Percentiles rank a stretch among this genome's conserved stretches.
Conservation (phyloP, 306 rosid genomes). For the Albizia julibrissin region DNA sequence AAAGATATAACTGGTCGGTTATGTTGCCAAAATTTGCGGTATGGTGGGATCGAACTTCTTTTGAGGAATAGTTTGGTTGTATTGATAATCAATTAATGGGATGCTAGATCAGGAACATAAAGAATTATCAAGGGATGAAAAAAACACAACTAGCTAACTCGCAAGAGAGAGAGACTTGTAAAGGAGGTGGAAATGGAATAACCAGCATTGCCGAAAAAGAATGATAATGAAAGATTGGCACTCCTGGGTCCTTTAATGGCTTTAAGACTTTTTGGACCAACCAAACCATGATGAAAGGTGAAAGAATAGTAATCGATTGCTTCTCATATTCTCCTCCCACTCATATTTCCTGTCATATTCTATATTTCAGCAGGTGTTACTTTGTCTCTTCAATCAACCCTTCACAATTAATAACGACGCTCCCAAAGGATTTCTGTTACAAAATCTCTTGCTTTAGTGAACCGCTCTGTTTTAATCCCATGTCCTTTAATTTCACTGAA, state of each 20-base stretch:
- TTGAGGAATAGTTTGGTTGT: not conserved
- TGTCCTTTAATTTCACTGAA: constrained; percentile 7
- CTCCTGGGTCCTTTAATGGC: constrained; percentile 56
- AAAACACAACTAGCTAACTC: constrained; percentile 10
- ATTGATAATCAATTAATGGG: constrained; percentile 11
- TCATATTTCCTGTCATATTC: constrained; percentile 39
- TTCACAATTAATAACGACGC: not conserved
- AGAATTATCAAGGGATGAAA: constrained; percentile 8
- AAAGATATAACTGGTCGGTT: constrained; percentile 51
- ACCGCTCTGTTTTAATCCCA: not conserved
- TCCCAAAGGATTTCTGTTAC: constrained; percentile 20
- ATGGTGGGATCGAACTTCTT: constrained; percentile 33
- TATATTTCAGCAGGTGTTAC: constrained; percentile 29
- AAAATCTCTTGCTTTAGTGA: constrained; percentile 13
- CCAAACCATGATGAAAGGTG: constrained; percentile 55
- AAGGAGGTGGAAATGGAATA: constrained; percentile 37
- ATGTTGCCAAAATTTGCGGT: constrained; percentile 42
- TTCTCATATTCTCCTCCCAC: constrained; percentile 43
- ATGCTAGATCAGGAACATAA: constrained; percentile 11
- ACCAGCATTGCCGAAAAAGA: constrained; percentile 49
- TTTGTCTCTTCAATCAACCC: constrained; percentile 37
- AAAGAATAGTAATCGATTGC: constrained; percentile 26
- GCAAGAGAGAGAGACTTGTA: constrained; percentile 32
- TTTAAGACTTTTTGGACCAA: constrained; percentile 51
- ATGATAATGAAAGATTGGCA: constrained; percentile 77